Percentiles rank a stretch among this genome's conserved stretches.
Evolutionary conservation across 805 yeast species (phyloP).

Genomic region (Yarrowia sp.): DNA sequence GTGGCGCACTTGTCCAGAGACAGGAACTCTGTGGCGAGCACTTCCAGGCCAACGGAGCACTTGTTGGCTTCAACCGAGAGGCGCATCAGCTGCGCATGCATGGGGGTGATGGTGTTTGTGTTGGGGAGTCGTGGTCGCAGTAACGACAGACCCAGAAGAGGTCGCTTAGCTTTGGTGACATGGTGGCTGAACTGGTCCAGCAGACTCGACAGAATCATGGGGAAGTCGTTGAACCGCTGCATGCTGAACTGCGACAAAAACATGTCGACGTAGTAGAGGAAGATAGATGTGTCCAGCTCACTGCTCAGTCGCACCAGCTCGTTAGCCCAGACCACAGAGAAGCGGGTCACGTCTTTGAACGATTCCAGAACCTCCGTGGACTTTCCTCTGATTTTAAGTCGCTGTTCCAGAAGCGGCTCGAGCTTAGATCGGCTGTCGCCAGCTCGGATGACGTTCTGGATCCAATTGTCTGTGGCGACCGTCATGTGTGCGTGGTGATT

Average conservation of each 20-base stretch:
- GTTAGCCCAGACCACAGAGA: conserved; percentile 9
- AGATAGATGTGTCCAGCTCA: conserved; percentile 1
- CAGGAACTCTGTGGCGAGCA: conserved; percentile 1
- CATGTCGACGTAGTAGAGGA: conserved; percentile 1
- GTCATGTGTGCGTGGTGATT: background rate
- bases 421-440: background rate
- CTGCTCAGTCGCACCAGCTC: conserved; percentile 4
- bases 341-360: conserved; percentile 2
- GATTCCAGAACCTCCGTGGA: conserved; percentile 4
- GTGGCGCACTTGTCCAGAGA: conserved; percentile 8
- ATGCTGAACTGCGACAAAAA: background rate
- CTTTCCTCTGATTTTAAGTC: background rate
- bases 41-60: background rate
- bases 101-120: conserved; percentile 14
- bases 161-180: background rate
- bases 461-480: background rate
- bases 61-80: conserved; percentile 5
- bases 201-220: background rate
- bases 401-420: background rate
- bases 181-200: background rate
- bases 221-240: background rate
- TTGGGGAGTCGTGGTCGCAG: background rate
- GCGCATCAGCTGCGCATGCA: conserved; percentile 23
- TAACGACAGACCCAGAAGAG: conserved; percentile 8
- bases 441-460: background rate